Evolutionary conservation across 306 rosid genomes (phyloP).

Genomic region (Clitoria ternatea): DNA sequence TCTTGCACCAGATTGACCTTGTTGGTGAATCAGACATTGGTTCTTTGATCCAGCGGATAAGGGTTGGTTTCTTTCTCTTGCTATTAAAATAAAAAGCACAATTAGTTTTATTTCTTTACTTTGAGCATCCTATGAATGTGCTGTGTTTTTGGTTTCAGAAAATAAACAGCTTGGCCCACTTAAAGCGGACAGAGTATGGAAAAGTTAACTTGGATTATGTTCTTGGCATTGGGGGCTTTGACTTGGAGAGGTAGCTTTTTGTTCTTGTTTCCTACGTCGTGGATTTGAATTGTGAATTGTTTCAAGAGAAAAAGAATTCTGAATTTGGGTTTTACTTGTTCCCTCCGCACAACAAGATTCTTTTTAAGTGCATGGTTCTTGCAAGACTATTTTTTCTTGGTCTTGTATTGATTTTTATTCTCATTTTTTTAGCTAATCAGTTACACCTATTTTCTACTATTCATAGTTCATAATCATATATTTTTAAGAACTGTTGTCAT

Average conservation of each 20-base stretch:
- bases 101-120: not conserved
- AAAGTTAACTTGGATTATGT: slow-evolving; percentile 93
- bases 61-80: slow-evolving; percentile 48
- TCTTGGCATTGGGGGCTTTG: slow-evolving; percentile 97
- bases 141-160: slow-evolving; percentile 36
- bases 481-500: not conserved
- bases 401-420: not conserved
- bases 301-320: not conserved
- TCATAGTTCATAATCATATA: not conserved
- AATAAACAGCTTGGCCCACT: slow-evolving; percentile 74
- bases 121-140: slow-evolving; percentile 14
- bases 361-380: not conserved
- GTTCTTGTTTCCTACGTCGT: slow-evolving; percentile 23
- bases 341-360: not conserved
- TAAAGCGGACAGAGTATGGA: slow-evolving; percentile 87
- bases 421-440: not conserved
- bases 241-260: slow-evolving; percentile 78
- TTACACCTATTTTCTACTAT: slow-evolving; percentile 3
- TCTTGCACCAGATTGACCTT: slow-evolving; percentile 71
- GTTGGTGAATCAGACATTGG: slow-evolving; percentile 75
- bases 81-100: not conserved
- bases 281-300: not conserved
- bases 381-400: not conserved
- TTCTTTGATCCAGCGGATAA: slow-evolving; percentile 75
- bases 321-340: not conserved